Evolutionary conservation across 805 yeast species (phyloP), one percentile per base, ranked within the genome.

Genomic region (Kodamaea hsintzibuensis): DNA sequence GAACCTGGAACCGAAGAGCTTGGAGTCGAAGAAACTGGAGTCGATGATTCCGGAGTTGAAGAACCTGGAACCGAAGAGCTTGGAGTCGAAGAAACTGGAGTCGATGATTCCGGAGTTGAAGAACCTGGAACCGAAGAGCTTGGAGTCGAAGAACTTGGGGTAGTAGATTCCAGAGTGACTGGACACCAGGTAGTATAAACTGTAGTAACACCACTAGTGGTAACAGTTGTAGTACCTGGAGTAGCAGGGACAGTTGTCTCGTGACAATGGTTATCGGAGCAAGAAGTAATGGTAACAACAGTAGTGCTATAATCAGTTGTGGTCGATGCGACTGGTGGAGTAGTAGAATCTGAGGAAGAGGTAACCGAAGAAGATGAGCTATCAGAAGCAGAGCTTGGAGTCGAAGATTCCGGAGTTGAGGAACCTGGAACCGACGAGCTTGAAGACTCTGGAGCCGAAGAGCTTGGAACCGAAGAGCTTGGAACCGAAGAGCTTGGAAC

Each of bases 131-230:
- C n/a, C 17, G 42, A 38, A 6, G 42, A 30, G 8, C 35, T 17
- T 14, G 42, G 42, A 9, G 42, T 38, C 8, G 18, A 14, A 38
- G 42, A 38, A n/a, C 18, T 17, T 38, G 14, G 18, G 19, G 56
- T 27, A 10, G 47, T 52, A 27, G 51, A 13, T 13, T 22, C 42
- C 16, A 18, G 22, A 50, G 61, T 51, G 13, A 59, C 42, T 51
- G 74, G 74, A 57, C 75, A 69, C 65, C 65, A 70, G 17, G 80
- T 74, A 53, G 81, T 72, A 66, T 70, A 79, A 35, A 70, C 66
- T 19, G 78, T 73, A 49, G 57, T 66, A 18, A 63, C 63, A 25
- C 73, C 79, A 52, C 67, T 58, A 19, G 68, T 65, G 40, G 73
- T 67, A 39, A 69, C 58, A 43, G 78, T 73, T 51, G 69, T 57